Evolutionary conservation across 1,284 basidiomycete genomes (phyloP), one percentile per base, ranked within the genome.

Genomic region (Wolfiporia cocos): DNA sequence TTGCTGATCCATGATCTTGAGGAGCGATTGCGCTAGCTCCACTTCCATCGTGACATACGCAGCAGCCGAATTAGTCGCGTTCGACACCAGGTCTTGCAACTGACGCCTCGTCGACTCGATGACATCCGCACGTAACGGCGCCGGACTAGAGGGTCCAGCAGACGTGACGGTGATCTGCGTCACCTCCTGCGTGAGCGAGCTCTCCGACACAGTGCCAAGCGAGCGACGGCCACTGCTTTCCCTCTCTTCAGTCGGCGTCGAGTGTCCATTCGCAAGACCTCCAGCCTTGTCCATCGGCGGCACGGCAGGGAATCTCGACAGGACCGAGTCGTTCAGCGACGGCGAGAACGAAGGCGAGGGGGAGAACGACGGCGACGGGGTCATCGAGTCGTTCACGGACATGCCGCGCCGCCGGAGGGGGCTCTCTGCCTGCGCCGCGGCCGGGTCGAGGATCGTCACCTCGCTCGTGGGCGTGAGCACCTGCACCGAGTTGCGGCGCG

Each of bases 1-100:
- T 31, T 80, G 74, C 29, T 78, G 71, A 46, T 90, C 82, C 43
- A 95, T 66, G 44, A 84, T 76, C 29, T 65, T 65, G 24, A 94
- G 57, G 15, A 94, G 76, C 11, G 78, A 75, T 56, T 87, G 84
- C 18, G 94, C 71, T 45, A 95, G 78, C 34, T 67, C 72, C 20
- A 78, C 70, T 52, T 94, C 90, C 30, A 97, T 68, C 53, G 76
- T 77, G 28, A 94, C 69, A 40, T 81, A 79, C 39, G 76, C 71
- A 10, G 73, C 70, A 3, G 78, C 77, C 39, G 75, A 73, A 36
- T 81, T 77, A 48, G 72, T 78, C 6, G 86, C 81, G 45, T 81
- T 74, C 2, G 71, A 64, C 30, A 92, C 60, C 11, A 79, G 70
- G 50, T 85, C 78, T 49, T 76, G 75, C 41, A 90, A 61, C 34